Evolutionary conservation across 2,329 filamentous ascomycete genomes (phyloP), one percentile per base, ranked within the genome.

Genomic region (Canariomyces notabilis): DNA sequence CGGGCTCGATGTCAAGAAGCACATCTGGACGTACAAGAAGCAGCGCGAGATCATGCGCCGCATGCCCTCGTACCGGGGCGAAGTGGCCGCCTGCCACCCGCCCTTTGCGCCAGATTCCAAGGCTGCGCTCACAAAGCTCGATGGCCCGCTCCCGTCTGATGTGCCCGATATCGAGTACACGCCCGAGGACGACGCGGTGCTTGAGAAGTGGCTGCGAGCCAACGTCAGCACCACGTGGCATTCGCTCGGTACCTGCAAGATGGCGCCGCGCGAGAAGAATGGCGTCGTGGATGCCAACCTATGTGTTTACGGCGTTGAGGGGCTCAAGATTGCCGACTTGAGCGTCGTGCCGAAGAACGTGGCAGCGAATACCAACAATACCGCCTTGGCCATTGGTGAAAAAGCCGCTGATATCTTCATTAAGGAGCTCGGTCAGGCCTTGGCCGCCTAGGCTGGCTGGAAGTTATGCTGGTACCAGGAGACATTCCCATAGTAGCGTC

Each of bases 1-100:
- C 18, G 67, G 68, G 2, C 61, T 79, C n/a, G 80, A 84, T 57
- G 23, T 82, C 21, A 75, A 75, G 59, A 77, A 73, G 55, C 73
- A 77, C 11, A 54, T 80, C 9, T 83, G 80, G 79, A 72, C 67
- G 1, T 85, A 85, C 67, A 85, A 85, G 62, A 76, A 75, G 55
- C 69, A 72, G n/a, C 77, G 82, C 43, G 69, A 66, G 18, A 61
- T 80, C 0, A 60, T 64, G 1, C 67, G 72, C 1, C 59, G 67
- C 3, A 72, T 79, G 53, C 77, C 72, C 3, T 51, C 55, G 6
- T 65, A 67, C 44, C 48, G 53, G 9, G 55, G 55, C 40, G 64
- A 62, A 31, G 37, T 69, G 19, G 42, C 56, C 2, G 43, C 41
- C 29, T 44, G 26, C 61, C 56, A 61, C 40, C 52, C 58, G 3